These are phyloP conservation scores for Nelumbo lutea DNA, from an alignment of 164 flowering plant species.

Conservation along the genomic window DNA sequence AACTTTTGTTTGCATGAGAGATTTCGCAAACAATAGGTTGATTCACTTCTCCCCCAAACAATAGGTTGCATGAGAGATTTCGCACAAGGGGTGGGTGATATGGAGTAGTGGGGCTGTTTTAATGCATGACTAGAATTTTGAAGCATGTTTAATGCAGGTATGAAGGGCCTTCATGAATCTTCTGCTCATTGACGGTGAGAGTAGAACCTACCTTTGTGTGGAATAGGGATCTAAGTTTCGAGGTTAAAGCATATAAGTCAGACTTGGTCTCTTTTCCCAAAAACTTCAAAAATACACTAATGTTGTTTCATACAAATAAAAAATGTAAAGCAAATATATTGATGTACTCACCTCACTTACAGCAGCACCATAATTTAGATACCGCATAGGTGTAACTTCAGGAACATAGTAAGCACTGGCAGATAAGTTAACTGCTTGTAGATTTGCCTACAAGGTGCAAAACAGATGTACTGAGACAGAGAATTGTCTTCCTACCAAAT, in stretches of 20 bases:
- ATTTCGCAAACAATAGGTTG: no score
- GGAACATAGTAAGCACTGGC: conserved; percentile 48
- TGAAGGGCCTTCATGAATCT: no score
- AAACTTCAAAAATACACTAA: neutral
- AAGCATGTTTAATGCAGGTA: no score
- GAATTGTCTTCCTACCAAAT: no score
- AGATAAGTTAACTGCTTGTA: conserved; percentile 22
- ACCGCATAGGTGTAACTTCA: conserved; percentile 27
- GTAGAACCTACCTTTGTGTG: no score
- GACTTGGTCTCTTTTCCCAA: neutral
- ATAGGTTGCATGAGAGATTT: no score
- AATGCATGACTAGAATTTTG: no score
- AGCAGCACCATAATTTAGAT: conserved; percentile 71
- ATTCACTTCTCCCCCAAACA: no score
- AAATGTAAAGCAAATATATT: neutral
- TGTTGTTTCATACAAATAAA: neutral
- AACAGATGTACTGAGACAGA: neutral
- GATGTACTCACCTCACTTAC: conserved; percentile 54
- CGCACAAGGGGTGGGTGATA: no score
- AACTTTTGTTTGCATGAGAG: no score
- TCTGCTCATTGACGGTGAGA: no score
- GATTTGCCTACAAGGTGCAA: conserved; percentile 40
- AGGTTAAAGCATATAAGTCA: neutral
- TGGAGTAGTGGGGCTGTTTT: no score
- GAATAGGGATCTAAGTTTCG: neutral